These are phyloP conservation scores for Coniochaeta pulveracea DNA, from an alignment of 2,329 filamentous ascomycete genomes.

Conservation along the genomic window DNA sequence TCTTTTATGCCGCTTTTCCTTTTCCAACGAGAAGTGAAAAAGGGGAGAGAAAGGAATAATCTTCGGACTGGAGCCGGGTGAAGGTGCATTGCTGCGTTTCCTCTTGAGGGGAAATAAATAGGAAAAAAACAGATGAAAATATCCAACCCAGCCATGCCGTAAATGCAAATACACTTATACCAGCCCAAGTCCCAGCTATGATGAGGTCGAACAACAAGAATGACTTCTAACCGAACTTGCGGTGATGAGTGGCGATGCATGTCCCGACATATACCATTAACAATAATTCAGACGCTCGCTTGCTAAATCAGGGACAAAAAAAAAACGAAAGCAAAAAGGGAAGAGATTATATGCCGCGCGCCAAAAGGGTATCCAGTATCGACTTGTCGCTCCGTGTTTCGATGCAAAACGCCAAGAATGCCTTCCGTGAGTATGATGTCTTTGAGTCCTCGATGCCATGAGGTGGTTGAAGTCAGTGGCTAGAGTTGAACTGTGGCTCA, in stretches of 20 bases:
- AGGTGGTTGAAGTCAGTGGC: conserved; percentile 7
- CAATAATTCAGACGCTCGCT: conserved; percentile 26
- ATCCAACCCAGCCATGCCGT: conserved; percentile 33
- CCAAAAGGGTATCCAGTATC: conserved; percentile 16
- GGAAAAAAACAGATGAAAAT: conserved; percentile 26
- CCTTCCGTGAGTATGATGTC: conserved; percentile 5
- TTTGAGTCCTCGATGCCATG: conserved; percentile 11
- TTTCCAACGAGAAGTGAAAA: conserved; percentile 15
- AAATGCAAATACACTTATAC: conserved; percentile 41
- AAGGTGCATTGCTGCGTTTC: conserved; percentile 53
- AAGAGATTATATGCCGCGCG: conserved; percentile 15
- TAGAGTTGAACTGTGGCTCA: conserved; percentile 14
- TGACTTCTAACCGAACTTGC: conserved; percentile 34
- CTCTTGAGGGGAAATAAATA: conserved; percentile 33
- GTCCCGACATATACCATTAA: conserved; percentile 29
- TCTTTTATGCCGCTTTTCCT: conserved; percentile 24
- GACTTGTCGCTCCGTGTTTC: conserved; percentile 15
- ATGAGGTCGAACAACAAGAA: conserved; percentile 28
- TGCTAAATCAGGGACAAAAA: conserved; percentile 19
- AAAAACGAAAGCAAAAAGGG: conserved; percentile 16
- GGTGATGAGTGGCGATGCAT: conserved; percentile 30
- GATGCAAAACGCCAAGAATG: conserved; percentile 29
- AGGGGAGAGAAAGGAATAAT: conserved; percentile 16
- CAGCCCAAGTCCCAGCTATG: conserved; percentile 42
- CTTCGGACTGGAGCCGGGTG: conserved; percentile 14